Base-by-base conservation (phyloP, 1,284 basidiomycete species). In the Boletus sp. region DNA sequence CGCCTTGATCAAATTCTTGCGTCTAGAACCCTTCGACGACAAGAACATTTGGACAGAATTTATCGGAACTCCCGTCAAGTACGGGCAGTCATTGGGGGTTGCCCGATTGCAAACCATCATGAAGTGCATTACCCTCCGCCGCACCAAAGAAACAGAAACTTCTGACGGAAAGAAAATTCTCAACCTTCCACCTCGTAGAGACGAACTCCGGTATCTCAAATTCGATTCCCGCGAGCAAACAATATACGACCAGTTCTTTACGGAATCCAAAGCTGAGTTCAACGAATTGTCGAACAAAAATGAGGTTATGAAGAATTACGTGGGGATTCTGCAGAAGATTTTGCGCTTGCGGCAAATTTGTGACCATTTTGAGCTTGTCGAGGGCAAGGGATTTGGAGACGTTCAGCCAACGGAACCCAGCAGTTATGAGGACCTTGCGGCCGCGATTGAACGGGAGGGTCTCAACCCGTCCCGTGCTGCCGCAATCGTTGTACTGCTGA, bases 301-400 rank as follows among this genome's bases (percentile, higher is more conserved):
- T 58, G 90, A 94, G 66, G 85, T 96, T 42, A 91, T 92, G 83
- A 94, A 94, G 79, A 97, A 97, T 65, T 98, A 97, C 60, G 95
- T 96, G 50, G 93, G 94, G 44, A 96, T 99, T 58, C 70, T 99
- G 55, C 94, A 97, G 72, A 94, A 95, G 74, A 88, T 97, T 48
- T 74, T 97, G 45, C 88, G 92, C 8, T 78, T 99, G 32, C 88
- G 96, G 33, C 94, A 99, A 73, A 97, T 97, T 43, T 99, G 96
- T 71, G 92, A 97, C 65, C 94, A 99, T 69, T 90, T 84, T 57
- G 92, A 94, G 58, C 78, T 99, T 29, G 91, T 97, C 2, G 78
- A 88, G 63, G 83, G 84, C 53, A 92, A 91, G 55, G 78, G 78
- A 47, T 69, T 77, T 37, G 74, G 74, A 44, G 74, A 72, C 44